Evolutionary conservation across 805 yeast genomes (phyloP).

Genomic region (Zygosaccharomyces lentus): DNA sequence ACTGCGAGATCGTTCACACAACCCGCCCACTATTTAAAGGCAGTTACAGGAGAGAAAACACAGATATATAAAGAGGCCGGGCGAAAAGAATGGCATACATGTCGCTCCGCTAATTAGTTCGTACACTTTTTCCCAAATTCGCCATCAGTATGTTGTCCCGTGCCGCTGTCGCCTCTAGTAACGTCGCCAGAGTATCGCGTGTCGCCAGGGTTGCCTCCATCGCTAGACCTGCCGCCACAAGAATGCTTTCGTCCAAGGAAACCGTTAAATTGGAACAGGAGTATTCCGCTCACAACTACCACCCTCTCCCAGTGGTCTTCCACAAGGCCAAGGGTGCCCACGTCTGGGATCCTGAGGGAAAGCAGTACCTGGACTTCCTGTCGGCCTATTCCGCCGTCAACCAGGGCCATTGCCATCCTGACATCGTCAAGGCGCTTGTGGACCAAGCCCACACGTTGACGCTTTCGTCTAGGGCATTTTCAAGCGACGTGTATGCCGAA

Average conservation of each 20-base stretch:
- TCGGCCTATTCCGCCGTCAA: slow-evolving; percentile 96
- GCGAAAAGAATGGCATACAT: neutral
- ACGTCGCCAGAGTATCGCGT: neutral
- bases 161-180: neutral
- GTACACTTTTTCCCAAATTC: neutral
- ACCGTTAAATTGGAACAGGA: slow-evolving; percentile 67
- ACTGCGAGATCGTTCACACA: slow-evolving; percentile 8
- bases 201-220: too few relatives aligned
- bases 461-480: slow-evolving; percentile 86
- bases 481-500: slow-evolving; percentile 79
- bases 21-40: slow-evolving; percentile 8
- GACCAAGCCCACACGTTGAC: slow-evolving; percentile 86
- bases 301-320: slow-evolving; percentile 93
- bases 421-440: slow-evolving; percentile 74
- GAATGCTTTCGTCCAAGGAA: slow-evolving; percentile 53
- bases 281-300: slow-evolving; percentile 95
- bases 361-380: slow-evolving; percentile 84
- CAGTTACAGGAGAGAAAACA: slow-evolving; percentile 8
- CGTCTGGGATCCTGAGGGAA: slow-evolving; percentile 98
- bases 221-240: slow-evolving; percentile 12
- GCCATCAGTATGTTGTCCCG: neutral
- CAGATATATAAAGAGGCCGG: slow-evolving; percentile 6
- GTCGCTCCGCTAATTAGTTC: neutral
- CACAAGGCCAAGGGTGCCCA: slow-evolving; percentile 83
- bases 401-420: slow-evolving; percentile 98